Evolutionary conservation across 495 filamentous ascomycete genomes (phyloP).

Genomic region (Friedmanniomyces endolithicus): DNA sequence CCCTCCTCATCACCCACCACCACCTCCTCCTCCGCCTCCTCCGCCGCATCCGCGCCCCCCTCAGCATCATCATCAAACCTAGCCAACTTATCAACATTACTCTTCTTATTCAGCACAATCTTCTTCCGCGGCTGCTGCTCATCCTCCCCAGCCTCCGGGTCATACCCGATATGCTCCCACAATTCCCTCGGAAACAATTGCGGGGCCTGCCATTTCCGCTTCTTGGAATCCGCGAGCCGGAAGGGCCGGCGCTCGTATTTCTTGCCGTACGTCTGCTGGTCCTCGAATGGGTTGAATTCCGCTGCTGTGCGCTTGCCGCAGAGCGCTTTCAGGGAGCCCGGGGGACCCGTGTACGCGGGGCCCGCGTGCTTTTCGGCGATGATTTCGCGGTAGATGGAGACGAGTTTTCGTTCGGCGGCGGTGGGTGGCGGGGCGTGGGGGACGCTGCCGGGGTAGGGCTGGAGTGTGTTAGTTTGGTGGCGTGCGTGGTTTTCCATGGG

Average conservation of each 20-base stretch:
- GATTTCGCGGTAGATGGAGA: slow-evolving; percentile 37
- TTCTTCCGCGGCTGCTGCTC: slow-evolving; percentile 26
- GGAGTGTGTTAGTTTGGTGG: not conserved
- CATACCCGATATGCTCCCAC: slow-evolving; percentile 26
- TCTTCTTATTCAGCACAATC: slow-evolving; percentile 10
- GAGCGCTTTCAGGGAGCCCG: slow-evolving; percentile 19
- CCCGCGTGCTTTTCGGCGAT: slow-evolving; percentile 45
- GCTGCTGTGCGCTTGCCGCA: slow-evolving; percentile 25
- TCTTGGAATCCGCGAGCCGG: slow-evolving; percentile 36
- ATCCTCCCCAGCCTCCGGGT: slow-evolving; percentile 20
- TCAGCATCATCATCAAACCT: slow-evolving; percentile 36
- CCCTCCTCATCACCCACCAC: slow-evolving; percentile 20
- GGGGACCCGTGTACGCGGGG: slow-evolving; percentile 41
- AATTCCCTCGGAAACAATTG: slow-evolving; percentile 47
- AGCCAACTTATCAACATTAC: slow-evolving; percentile 28
- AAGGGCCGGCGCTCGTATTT: slow-evolving; percentile 32
- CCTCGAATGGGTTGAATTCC: slow-evolving; percentile 45
- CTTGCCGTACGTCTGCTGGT: slow-evolving; percentile 46
- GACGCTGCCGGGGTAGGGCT: slow-evolving; percentile 15
- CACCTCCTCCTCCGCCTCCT: slow-evolving; percentile 21
- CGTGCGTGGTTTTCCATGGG: not conserved
- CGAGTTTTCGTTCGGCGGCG: slow-evolving; percentile 22
- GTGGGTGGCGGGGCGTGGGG: slow-evolving; percentile 25
- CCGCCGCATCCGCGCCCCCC: slow-evolving; percentile 30
- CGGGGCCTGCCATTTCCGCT: slow-evolving; percentile 45